phyloP scores from a whole-genome alignment of 169 alveolate species.

The Plasmodium relictum region DNA sequence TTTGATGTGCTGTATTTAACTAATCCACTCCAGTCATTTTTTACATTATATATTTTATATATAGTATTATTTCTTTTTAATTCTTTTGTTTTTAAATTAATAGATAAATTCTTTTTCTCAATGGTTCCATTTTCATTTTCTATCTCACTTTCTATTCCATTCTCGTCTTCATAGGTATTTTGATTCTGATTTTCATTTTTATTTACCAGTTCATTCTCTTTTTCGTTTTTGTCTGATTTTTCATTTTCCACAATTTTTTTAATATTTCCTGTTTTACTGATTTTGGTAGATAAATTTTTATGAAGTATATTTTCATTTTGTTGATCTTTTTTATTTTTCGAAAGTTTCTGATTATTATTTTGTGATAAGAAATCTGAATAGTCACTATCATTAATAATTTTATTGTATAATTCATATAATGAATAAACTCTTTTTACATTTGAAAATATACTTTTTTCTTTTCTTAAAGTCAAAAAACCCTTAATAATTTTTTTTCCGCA shows the following conservation, averaged over 20 bases:
- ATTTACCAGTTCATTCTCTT: neutral
- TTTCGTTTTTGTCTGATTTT: neutral
- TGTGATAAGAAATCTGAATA: slow-evolving; percentile 44
- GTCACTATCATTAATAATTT: slow-evolving; percentile 49
- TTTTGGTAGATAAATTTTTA: neutral
- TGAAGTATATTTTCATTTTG: neutral
- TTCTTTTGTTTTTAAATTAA: neutral
- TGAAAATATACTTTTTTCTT: slow-evolving; percentile 38
- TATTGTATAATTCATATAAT: slow-evolving; percentile 37
- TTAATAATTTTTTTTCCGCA: slow-evolving; percentile 19
- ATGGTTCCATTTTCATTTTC: neutral
- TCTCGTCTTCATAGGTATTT: neutral
- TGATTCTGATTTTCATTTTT: slow-evolving; percentile 5
- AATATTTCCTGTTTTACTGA: neutral
- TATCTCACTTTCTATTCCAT: neutral
- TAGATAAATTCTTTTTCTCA: neutral
- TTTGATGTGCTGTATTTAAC: slow-evolving; percentile 61
- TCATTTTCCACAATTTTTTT: slow-evolving; percentile 14
- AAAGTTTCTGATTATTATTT: neutral
- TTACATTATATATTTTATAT: neutral
- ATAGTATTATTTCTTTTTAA: neutral
- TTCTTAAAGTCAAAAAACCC: slow-evolving; percentile 56
- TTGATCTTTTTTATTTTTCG: slow-evolving; percentile 15
- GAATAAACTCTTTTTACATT: slow-evolving; percentile 72
- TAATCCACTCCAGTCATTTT: slow-evolving; percentile 56